These are phyloP conservation scores for Zygnema circumcarinatum DNA, from an alignment of 139 green algal genomes.

Conservation along the genomic window DNA sequence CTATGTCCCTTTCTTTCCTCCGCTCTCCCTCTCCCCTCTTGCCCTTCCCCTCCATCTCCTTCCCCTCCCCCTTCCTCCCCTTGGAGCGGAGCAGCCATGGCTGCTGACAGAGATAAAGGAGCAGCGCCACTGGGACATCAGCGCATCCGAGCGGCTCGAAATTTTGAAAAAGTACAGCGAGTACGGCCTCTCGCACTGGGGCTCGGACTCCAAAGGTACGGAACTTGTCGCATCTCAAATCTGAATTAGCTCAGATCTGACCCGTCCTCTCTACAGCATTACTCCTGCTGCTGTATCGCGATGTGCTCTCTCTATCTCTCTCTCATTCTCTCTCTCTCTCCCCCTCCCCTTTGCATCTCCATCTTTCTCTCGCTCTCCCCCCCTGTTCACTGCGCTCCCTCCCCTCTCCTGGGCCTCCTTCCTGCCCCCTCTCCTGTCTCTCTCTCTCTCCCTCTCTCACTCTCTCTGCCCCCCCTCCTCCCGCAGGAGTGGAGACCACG, in stretches of 20 bases:
- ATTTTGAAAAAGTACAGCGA: conserved; percentile 78
- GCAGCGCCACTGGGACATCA: conserved; percentile 95
- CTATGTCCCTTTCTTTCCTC: background rate
- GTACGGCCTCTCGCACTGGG: conserved; percentile 93
- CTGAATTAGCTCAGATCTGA: background rate
- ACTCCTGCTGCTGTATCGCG: background rate
- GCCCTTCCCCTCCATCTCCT: background rate
- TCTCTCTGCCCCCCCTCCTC: background rate
- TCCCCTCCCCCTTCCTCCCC: background rate
- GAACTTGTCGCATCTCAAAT: background rate
- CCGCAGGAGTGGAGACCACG: conserved; percentile 85
- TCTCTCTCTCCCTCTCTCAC: background rate
- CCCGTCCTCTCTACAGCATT: background rate
- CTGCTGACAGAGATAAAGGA: conserved; percentile 97
- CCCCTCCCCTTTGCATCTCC: no score
- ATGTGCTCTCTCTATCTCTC: no score
- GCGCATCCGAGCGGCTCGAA: conserved; percentile 85
- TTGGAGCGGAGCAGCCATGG: conserved; percentile 76
- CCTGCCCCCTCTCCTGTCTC: no score
- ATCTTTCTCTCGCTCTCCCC: no score
- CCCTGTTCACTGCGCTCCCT: no score
- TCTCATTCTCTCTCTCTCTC: no score
- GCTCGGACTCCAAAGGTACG: conserved; percentile 73
- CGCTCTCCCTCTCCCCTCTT: background rate
- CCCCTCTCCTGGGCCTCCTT: no score